Percentiles rank a stretch among this genome's conserved stretches.
phyloP scores from a whole-genome alignment of 164 flowering plant species.

The Litsea cubeba region DNA sequence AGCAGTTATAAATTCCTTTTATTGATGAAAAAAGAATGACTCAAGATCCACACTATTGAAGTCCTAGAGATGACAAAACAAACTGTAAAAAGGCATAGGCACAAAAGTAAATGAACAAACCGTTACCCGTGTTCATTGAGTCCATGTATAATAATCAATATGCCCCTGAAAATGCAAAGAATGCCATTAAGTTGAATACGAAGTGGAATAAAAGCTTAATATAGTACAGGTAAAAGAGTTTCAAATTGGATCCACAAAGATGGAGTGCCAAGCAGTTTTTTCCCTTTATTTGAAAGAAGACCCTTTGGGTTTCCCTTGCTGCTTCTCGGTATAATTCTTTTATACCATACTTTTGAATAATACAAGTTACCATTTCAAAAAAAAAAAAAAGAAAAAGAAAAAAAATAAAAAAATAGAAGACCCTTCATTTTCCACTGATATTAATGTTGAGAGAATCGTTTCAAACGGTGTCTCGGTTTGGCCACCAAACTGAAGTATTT shows the following conservation, averaged over 20 bases:
- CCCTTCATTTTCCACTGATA: no score
- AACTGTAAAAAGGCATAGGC: not conserved
- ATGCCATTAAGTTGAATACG: not conserved
- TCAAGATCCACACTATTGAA: not conserved
- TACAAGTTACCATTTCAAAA: no score
- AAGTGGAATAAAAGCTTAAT: not conserved
- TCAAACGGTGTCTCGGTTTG: no score
- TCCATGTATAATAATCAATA: slow-evolving; percentile 84
- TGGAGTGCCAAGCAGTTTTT: not conserved
- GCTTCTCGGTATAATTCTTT: no score
- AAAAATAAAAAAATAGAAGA: no score
- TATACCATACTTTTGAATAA: no score
- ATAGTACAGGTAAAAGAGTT: not conserved
- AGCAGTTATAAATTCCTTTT: not conserved
- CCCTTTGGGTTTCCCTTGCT: no score
- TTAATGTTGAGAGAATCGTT: no score
- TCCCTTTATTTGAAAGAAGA: no score
- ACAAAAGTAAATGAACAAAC: not conserved
- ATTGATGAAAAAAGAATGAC: not conserved
- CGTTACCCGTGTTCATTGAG: slow-evolving; percentile 95
- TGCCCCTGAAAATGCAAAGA: slow-evolving; percentile 59
- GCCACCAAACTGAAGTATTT: no score
- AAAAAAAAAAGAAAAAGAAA: no score
- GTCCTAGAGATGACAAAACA: not conserved
- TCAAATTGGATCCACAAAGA: not conserved